Evolutionary conservation across 176 grass and related monocot species (phyloP), one percentile per base, ranked within the genome.

Genomic region (Ensete ventricosum): DNA sequence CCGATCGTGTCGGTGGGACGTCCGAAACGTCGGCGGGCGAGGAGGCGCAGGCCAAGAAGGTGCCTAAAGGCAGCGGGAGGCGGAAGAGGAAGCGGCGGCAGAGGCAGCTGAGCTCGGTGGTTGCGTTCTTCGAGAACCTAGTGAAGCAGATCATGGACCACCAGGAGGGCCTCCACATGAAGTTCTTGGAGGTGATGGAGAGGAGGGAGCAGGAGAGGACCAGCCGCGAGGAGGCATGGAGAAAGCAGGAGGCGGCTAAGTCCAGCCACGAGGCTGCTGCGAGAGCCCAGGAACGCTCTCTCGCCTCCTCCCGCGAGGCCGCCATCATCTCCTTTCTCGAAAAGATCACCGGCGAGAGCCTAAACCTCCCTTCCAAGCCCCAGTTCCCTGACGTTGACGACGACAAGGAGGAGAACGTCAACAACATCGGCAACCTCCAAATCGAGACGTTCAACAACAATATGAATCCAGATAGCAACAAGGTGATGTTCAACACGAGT

Each of bases 121-220:
- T 87, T 2, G 84, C 87, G 59, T 96, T 96, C 75, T 96, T 96
- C 73, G 89, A 96, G 77, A 84, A 75, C 12, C 85, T 96, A 22
- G 90, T 92, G 77, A 74, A 84, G 87, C 93, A 88, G 21, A 78
- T 96, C 43, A 92, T 96, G 73, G 93, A 96, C 79, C 93, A 90
- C 81, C 93, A 96, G 83, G 93, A 96, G 89, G 81, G 79, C 73
- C 89, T 96, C 14, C 93, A 96, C 87, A 82, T 82, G 1, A 81
- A 87, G 60, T 96, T 96, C 82, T 79, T 96, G 3, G 93, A 96
- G 25, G 81, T 81, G 60, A 90, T 96, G 93, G 93, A 96, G 77
- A 76, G 87, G 9, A 83, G 93, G 26, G 93, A 96, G 79, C 81
- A 81, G 7, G 89, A 96, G 62, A 85, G 93, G 29, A 73, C 85